Evolutionary conservation across 805 yeast species (phyloP).

Genomic region (Candida fluviatilis): DNA sequence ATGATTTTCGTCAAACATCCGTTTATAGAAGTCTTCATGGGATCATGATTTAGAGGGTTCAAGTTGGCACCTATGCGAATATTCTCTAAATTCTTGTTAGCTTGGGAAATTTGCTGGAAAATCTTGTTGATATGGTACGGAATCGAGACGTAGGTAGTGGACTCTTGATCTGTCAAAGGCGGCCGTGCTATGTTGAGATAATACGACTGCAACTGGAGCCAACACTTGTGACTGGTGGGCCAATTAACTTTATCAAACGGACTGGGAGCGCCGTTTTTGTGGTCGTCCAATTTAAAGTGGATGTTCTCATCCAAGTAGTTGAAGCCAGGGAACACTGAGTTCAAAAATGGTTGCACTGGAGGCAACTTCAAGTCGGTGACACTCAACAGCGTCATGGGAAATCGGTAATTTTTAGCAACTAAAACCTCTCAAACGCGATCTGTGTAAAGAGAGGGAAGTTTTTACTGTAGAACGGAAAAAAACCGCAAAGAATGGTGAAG

Average conservation of each 20-base stretch:
- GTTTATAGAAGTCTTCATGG: conserved; percentile 44
- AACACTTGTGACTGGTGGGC: conserved; percentile 19
- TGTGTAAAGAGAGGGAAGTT: no score
- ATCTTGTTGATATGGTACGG: conserved; percentile 46
- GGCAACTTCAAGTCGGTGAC: conserved; percentile 21
- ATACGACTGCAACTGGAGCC: conserved; percentile 16
- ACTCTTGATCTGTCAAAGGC: conserved; percentile 30
- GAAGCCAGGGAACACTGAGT: conserved; percentile 36
- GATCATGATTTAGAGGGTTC: conserved; percentile 51
- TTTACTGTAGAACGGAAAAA: no score
- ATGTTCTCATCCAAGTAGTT: conserved; percentile 27
- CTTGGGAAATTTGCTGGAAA: conserved; percentile 31
- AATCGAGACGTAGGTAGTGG: conserved; percentile 49
- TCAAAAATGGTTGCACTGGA: conserved; percentile 24
- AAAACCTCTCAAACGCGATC: no score
- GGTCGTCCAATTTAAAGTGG: conserved; percentile 22
- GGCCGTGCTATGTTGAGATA: conserved; percentile 39
- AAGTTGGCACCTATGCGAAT: conserved; percentile 50
- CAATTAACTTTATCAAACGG: conserved; percentile 13
- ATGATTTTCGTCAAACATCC: conserved; percentile 40
- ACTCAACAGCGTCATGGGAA: conserved; percentile 23
- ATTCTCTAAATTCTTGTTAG: conserved; percentile 35
- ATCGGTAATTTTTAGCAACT: no score
- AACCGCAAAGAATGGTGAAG: no score
- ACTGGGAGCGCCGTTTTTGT: conserved; percentile 6